phyloP scores from a whole-genome alignment of 2,329 filamentous ascomycete species.

The Nemania sp. region DNA sequence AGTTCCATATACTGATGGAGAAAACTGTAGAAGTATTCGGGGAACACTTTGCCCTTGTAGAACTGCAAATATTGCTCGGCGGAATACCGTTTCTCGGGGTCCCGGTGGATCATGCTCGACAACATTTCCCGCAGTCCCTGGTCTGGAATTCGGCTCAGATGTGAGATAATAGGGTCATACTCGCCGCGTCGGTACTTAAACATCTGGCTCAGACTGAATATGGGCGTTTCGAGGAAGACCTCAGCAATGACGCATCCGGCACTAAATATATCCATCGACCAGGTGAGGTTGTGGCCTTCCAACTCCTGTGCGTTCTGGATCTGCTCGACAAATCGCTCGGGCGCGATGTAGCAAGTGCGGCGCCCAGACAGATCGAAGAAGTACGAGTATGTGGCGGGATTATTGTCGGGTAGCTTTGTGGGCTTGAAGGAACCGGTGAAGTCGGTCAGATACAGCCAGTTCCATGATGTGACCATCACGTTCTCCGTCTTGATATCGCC shows the following conservation, averaged over 20 bases:
- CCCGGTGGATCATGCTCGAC: constrained; percentile 92
- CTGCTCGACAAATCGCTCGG: constrained; percentile 77
- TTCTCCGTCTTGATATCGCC: constrained; percentile 99
- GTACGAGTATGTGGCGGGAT: constrained; percentile 95
- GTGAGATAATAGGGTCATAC: constrained; percentile 81
- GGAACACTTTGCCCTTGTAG: constrained; percentile 90
- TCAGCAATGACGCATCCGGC: constrained; percentile 96
- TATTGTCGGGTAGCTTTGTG: constrained; percentile 90
- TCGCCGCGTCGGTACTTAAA: constrained; percentile 93
- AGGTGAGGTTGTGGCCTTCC: constrained; percentile 64
- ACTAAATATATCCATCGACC: constrained; percentile 99
- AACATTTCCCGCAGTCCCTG: constrained; percentile 86
- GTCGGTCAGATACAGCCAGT: constrained; percentile 97
- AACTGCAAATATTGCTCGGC: constrained; percentile 93
- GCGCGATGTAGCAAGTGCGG: constrained; percentile 91
- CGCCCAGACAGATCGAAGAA: constrained; percentile 94
- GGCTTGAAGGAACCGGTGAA: constrained; percentile 97
- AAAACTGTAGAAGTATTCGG: constrained; percentile 96
- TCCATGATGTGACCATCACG: constrained; percentile 95
- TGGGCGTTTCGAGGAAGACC: constrained; percentile 89
- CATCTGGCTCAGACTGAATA: constrained; percentile 96
- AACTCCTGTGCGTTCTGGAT: constrained; percentile 53
- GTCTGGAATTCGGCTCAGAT: constrained; percentile 85
- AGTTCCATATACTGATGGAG: constrained; percentile 97
- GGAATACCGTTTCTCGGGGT: constrained; percentile 88